These are phyloP conservation scores for Vitis rotundifolia DNA, from an alignment of 164 flowering plant genomes.

Conservation along the genomic window DNA sequence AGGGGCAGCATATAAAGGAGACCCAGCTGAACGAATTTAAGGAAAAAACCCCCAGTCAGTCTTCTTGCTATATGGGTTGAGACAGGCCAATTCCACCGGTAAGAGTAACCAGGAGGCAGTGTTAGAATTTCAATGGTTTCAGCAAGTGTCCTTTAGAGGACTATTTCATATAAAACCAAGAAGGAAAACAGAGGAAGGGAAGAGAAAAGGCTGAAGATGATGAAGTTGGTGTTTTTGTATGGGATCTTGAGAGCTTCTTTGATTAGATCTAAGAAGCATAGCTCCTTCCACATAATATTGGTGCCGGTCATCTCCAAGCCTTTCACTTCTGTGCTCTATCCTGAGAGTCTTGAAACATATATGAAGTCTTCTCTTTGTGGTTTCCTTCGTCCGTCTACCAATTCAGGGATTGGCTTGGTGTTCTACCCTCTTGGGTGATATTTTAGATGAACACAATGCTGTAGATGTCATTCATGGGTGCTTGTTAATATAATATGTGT, in stretches of 20 bases:
- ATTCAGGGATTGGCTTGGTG: too few species aligned
- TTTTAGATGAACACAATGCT: too few species aligned
- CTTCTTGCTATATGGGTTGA: not conserved
- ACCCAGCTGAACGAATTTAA: slow-evolving; percentile 3
- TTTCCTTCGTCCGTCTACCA: too few species aligned
- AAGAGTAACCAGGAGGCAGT: not conserved
- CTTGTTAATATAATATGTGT: too few species aligned
- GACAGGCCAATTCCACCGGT: not conserved
- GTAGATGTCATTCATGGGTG: too few species aligned
- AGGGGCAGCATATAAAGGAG: slow-evolving; percentile 10
- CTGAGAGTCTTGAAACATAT: not conserved
- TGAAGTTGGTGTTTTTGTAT: slow-evolving; percentile 9
- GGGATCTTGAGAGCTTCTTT: slow-evolving; percentile 16
- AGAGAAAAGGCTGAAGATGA: slow-evolving; percentile 14
- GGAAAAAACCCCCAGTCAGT: not conserved
- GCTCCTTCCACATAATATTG: not conserved
- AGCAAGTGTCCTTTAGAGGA: not conserved
- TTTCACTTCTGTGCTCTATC: not conserved
- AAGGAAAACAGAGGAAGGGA: slow-evolving; percentile 18
- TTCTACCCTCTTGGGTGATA: too few species aligned
- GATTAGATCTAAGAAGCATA: slow-evolving; percentile 2
- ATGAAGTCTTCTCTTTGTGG: not conserved
- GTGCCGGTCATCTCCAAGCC: not conserved
- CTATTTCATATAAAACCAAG: slow-evolving; percentile 12
- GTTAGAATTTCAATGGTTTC: slow-evolving; percentile 7